phyloP scores from a whole-genome alignment of 1,284 basidiomycete genomes.

The Xerocomus cyaneibrunnescens region DNA sequence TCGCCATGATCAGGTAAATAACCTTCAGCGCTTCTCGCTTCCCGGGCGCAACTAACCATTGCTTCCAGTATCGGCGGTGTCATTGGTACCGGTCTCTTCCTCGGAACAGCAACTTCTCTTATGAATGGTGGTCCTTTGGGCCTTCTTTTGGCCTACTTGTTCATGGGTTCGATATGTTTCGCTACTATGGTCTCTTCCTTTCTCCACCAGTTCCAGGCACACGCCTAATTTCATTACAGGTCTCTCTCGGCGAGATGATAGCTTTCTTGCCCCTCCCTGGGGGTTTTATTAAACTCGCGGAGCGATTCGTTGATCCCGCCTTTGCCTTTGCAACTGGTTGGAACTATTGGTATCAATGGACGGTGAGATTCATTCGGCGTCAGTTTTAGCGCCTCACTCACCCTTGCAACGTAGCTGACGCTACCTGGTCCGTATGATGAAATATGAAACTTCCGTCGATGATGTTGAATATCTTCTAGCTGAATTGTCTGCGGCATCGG shows the following conservation, averaged over 20 bases:
- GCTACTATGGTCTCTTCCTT: slow-evolving; percentile 27
- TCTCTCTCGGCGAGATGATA: slow-evolving; percentile 37
- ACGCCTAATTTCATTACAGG: slow-evolving; percentile 8
- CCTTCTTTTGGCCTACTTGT: slow-evolving; percentile 34
- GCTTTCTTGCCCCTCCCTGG: slow-evolving; percentile 47
- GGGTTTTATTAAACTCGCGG: slow-evolving; percentile 66
- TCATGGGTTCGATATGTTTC: slow-evolving; percentile 36
- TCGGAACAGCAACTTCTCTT: slow-evolving; percentile 36
- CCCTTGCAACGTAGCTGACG: slow-evolving; percentile 18
- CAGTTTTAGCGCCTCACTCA: slow-evolving; percentile 3
- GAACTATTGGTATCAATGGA: slow-evolving; percentile 68
- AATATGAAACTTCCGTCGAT: not conserved
- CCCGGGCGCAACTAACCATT: not conserved
- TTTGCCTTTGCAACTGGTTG: slow-evolving; percentile 68
- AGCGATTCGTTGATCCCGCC: slow-evolving; percentile 68
- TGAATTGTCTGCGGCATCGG: slow-evolving; percentile 62
- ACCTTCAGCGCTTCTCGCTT: not conserved
- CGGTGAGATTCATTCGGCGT: slow-evolving; percentile 38
- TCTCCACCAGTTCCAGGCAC: too few species aligned
- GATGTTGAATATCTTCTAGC: slow-evolving; percentile 33
- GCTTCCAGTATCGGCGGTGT: slow-evolving; percentile 40
- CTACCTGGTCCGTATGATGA: slow-evolving; percentile 22
- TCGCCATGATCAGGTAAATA: slow-evolving; percentile 35
- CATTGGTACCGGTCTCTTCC: slow-evolving; percentile 50
- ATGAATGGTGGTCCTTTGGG: slow-evolving; percentile 33